Conservation (phyloP, 2,329 filamentous ascomycete genomes). For the Talaromyces albobiverticillius region DNA sequence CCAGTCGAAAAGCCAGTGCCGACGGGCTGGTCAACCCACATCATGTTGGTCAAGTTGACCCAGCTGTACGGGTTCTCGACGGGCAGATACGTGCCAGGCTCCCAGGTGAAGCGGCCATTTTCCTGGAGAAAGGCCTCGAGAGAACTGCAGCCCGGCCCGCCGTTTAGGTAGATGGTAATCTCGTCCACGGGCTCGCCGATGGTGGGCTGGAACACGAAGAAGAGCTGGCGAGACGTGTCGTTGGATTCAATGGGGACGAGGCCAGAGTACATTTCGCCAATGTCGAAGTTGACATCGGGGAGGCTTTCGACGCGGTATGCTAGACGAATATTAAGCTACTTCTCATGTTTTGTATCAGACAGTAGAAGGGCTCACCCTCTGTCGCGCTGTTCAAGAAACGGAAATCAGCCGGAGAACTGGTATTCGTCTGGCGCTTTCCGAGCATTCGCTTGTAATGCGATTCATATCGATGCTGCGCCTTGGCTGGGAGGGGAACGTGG, state of each 20-base stretch:
- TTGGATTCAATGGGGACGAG: constrained; percentile 53
- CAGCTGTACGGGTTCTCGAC: constrained; percentile 68
- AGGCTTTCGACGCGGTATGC: constrained; percentile 65
- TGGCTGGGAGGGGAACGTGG: constrained; percentile 11
- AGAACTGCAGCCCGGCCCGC: constrained; percentile 56
- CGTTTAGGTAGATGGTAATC: constrained; percentile 49
- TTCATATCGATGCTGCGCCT: constrained; percentile 11
- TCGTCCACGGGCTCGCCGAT: constrained; percentile 45
- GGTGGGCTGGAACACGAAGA: constrained; percentile 50
- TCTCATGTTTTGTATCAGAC: not conserved
- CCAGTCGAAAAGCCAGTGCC: constrained; percentile 69
- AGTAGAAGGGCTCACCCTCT: constrained; percentile 4
- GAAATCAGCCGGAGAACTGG: not conserved
- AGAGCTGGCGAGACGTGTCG: constrained; percentile 45
- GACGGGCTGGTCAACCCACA: constrained; percentile 57
- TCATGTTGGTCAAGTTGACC: constrained; percentile 71
- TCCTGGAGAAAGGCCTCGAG: constrained; percentile 71
- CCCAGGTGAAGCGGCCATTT: constrained; percentile 72
- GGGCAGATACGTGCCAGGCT: constrained; percentile 65
- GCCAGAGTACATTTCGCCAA: constrained; percentile 52
- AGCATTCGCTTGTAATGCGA: constrained; percentile 8
- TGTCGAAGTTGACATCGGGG: constrained; percentile 67
- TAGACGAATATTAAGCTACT: constrained; percentile 33
- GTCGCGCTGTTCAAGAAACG: constrained; percentile 14
- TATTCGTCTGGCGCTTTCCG: constrained; percentile 4